Evolutionary conservation across 441 rosid genomes (phyloP), one percentile per base, ranked within the genome.

Genomic region (Geranium incanum): DNA sequence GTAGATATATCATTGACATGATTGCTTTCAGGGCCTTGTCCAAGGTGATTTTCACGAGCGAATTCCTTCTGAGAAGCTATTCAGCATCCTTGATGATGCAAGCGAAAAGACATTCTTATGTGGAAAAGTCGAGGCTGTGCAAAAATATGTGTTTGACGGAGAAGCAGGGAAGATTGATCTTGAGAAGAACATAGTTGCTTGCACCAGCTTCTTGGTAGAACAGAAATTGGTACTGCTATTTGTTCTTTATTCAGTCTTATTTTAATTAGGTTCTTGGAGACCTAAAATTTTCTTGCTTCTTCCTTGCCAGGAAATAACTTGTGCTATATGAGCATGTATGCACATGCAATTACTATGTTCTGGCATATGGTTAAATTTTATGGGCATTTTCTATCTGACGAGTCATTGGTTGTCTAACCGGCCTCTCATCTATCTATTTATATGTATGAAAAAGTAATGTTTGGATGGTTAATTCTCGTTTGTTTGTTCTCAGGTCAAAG

Each of bases 41-140:
- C 96, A 90, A 73, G 78, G 81, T 72, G 33, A 57, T 6, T 57
- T 57, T 5, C 28, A 18, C 1, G 12, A 57, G 12, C 64, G 12
- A 18, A 57, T 57, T 57, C 78, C 96, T 59, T 92, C 98, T 8
- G 81, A 81, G 68, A 89, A 88, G 72, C 82, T 95, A 48, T 92
- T 95, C 78, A 76, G 85, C 74, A 82, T 90, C 76, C 97, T 95
- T 68, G 99, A 95, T 74, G 92, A 95, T 78, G 97, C 98, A 75
- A 95, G 99, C 81, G 99, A 95, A 81, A 88, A 80, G 68, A 92
- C 93, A 67, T 95, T 95, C 78, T 81, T 95, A 59, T 80, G 81
- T 78, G 92, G 89, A 66, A 77, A 89, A 66, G 90, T 93, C 69
- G 79, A 77, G 21, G 83, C 85, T 76, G 83, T 95, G 84, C 97